Percentiles rank a stretch among this genome's conserved stretches.
Evolutionary conservation across 495 filamentous ascomycete species (phyloP).

Genomic region (Penicillium mononematosum): DNA sequence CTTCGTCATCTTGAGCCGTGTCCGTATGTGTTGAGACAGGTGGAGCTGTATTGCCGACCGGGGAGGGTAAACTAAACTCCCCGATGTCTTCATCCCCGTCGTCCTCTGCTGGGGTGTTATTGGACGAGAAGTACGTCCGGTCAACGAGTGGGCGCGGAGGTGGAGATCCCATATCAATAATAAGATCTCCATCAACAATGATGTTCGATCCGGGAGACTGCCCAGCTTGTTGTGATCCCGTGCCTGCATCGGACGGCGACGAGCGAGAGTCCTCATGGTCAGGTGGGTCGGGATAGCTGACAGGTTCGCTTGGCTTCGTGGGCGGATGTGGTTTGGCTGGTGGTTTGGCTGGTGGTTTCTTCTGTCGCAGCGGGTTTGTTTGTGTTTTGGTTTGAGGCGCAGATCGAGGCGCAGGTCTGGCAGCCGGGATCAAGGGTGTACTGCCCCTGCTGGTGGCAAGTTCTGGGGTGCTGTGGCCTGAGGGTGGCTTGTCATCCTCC

Average conservation of each 20-base stretch:
- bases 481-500: conserved; percentile 37
- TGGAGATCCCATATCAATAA: conserved; percentile 53
- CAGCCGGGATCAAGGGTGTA: conserved; percentile 32
- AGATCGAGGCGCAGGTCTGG: conserved; percentile 32
- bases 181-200: conserved; percentile 49
- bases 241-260: conserved; percentile 36
- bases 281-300: conserved; percentile 12
- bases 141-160: conserved; percentile 41
- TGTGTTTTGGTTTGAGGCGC: conserved; percentile 34
- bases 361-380: conserved; percentile 39
- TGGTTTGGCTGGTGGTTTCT: conserved; percentile 25
- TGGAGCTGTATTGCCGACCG: conserved; percentile 27
- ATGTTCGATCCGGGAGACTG: conserved; percentile 47
- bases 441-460: conserved; percentile 35
- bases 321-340: conserved; percentile 15
- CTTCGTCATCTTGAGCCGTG: conserved; percentile 25
- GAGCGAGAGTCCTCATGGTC: conserved; percentile 29
- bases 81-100: conserved; percentile 44
- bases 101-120: conserved; percentile 37
- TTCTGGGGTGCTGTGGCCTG: conserved; percentile 42
- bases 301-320: conserved; percentile 19
- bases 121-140: conserved; percentile 44
- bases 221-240: conserved; percentile 36
- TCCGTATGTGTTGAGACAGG: conserved; percentile 12
- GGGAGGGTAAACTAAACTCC: conserved; percentile 42